A percentile compares a stretch with the other conserved stretches of the same genome.
These are phyloP conservation scores for Chalciporus sphaerocephalus DNA, from an alignment of 768 basidiomycete species.

Conservation along the genomic window DNA sequence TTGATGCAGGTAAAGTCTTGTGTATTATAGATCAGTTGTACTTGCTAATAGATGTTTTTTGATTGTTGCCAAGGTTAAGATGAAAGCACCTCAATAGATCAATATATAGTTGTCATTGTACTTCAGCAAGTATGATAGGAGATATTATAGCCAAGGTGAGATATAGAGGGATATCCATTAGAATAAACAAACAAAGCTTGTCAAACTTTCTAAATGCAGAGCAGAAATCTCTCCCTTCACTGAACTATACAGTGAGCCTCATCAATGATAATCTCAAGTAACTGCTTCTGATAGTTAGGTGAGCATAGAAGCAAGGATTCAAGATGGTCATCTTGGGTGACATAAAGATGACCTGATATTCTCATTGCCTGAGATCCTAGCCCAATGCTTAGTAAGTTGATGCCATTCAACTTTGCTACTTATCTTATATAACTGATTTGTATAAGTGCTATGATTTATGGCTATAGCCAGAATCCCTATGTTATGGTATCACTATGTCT, in stretches of 20 bases:
- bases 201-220: constrained; percentile 25
- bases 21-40: constrained; percentile 18
- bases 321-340: constrained; percentile 40
- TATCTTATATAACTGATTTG: constrained; percentile 3
- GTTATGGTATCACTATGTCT: constrained; percentile 9
- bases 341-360: constrained; percentile 7
- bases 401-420: neutral
- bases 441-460: constrained; percentile 17
- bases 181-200: constrained; percentile 29
- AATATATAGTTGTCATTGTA: constrained; percentile 22
- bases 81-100: constrained; percentile 20
- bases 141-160: constrained; percentile 35
- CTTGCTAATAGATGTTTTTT: constrained; percentile 29
- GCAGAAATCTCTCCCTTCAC: constrained; percentile 37
- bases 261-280: constrained; percentile 32
- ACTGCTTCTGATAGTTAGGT: constrained; percentile 13
- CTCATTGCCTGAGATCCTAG: neutral
- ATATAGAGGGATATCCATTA: constrained; percentile 24
- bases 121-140: constrained; percentile 23
- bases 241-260: constrained; percentile 38
- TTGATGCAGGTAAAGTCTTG: constrained; percentile 22
- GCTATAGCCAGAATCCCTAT: constrained; percentile 12
- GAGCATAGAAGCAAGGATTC: constrained; percentile 23
- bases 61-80: constrained; percentile 36
- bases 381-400: too few species aligned